Evolutionary conservation across 2,329 filamentous ascomycete species (phyloP), one percentile per base, ranked within the genome.

Genomic region (Botrytis fabae): DNA sequence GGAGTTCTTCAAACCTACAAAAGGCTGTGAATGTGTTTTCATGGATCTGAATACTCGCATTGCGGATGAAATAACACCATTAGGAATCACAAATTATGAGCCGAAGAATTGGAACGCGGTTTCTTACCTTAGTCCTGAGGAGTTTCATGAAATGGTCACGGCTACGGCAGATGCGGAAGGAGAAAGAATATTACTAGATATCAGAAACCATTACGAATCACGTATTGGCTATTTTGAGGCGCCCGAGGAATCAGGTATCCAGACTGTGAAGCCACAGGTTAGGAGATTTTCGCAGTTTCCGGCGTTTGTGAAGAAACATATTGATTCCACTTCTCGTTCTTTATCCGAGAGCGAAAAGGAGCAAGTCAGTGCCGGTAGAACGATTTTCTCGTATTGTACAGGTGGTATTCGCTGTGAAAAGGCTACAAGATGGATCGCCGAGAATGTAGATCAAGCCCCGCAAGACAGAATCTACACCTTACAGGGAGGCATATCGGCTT

Each of bases 401-500:
- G 80, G 80, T 5, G 80, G 80, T 0, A 81, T 81, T 22, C 72
- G 80, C 18, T 81, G 80, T 35, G 80, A 81, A 71, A 81, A 81
- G 57, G 80, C 78, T 18, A 78, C 78, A 20, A 71, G 80, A 38
- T 81, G 75, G 54, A 73, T 81, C 69, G 72, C 77, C 38, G 80
- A 81, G 64, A 78, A 78, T 61, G 74, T 78, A 68, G 73, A 70
- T 12, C 74, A 66, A 42, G 70, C 66, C 38, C 71, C 75, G 7
- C 75, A 75, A 20, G 77, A 78, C 60, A 75, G 51, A 28, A 76
- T 81, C 14, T 80, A 73, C 64, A 81, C 80, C 1, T 71, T 81
- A 22, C 75, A 79, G 40, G 80, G 80, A 14, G 80, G 80, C 0
- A 81, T 81, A 59, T 75, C 79, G 18, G 79, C 77, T 22, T 81